phyloP scores from a whole-genome alignment of 495 filamentous ascomycete species.

The Staphylotrichum tortipilum region DNA sequence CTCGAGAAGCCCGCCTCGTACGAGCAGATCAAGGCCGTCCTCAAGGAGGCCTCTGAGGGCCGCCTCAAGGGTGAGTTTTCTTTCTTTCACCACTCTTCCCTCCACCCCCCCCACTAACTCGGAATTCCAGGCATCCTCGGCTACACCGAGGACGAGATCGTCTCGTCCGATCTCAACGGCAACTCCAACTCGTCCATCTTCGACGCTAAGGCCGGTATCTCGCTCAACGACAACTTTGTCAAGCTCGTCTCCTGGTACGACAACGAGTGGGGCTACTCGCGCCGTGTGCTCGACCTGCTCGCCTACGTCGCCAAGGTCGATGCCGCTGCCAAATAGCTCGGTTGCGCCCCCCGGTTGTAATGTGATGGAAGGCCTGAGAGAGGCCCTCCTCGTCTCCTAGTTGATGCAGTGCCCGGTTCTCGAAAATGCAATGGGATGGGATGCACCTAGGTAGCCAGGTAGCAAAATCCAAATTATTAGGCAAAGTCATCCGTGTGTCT shows the following conservation, averaged over 20 bases:
- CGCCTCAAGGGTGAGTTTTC: slow-evolving; percentile 67
- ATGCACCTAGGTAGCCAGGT: not conserved
- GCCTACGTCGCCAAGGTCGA: slow-evolving; percentile 89
- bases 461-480: not conserved
- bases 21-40: slow-evolving; percentile 83
- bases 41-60: slow-evolving; percentile 83
- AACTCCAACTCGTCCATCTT: slow-evolving; percentile 92
- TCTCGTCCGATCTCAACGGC: slow-evolving; percentile 89
- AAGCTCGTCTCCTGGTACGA: slow-evolving; percentile 99
- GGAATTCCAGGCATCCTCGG: slow-evolving; percentile 60
- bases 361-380: slow-evolving; percentile 2
- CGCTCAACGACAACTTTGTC: slow-evolving; percentile 95
- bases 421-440: not conserved
- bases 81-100: not conserved
- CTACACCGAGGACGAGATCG: slow-evolving; percentile 96
- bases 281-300: slow-evolving; percentile 95
- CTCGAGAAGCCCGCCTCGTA: slow-evolving; percentile 83
- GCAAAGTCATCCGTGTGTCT: too few species aligned
- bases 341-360: slow-evolving; percentile 16
- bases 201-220: slow-evolving; percentile 98
- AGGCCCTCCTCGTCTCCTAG: slow-evolving; percentile 2
- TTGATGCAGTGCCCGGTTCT: not conserved
- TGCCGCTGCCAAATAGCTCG: slow-evolving; percentile 31
- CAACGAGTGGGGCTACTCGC: slow-evolving; percentile 82
- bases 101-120: slow-evolving; percentile 24